Base-by-base conservation (phyloP, 2,329 filamentous ascomycete genomes). In the Ascochyta pisi region DNA sequence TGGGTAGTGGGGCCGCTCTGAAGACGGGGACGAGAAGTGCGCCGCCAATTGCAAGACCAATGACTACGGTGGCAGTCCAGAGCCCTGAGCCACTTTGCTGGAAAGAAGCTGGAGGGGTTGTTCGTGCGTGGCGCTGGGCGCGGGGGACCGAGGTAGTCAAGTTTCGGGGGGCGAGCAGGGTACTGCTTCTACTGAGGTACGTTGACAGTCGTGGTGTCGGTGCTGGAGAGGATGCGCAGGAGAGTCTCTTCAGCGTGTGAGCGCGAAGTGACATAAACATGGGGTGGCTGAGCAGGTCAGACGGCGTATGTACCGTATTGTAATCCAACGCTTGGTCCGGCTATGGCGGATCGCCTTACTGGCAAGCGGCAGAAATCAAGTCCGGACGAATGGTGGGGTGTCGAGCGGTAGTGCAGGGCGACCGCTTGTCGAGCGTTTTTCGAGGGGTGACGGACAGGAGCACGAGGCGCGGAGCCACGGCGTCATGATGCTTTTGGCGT, bases 11-110 rank as follows among this genome's bases (percentile, higher is more conserved):
- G 4, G 57, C 49, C 34, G 19, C 47, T n/a, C 50, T 62, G 31
- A 61, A 37, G 22, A 67, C 50, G 2, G 71, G 64, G 38, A 67
- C 59, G 31, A 75, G 61, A 24, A 75, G 41, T 19, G 69, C 69
- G 54, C 73, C 64, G 58, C 70, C 68, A 55, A 73, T 64, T 26
- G 71, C 68, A 64, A 76, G 61, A 37, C 66, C 66, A 50, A 73
- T 45, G 22, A 73, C 62, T 42, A 74, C 42, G 12, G 63, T 59
- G 31, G 60, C 66, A 40, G 69, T 67, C 59, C 69, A 69, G 15
- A 69, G 43, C 27, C 58, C 63, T 37, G 64, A 60, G 27, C 66
- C 66, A 57, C 73, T 76, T 44, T 63, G 63, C 23, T 43, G 45
- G 33, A 16, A 12, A 19, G n/a, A 19, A 24, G 16, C 44, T 9